phyloP scores from a whole-genome alignment of 192 early-diverging fungal genomes.

The Phlyctochytrium bullatum region DNA sequence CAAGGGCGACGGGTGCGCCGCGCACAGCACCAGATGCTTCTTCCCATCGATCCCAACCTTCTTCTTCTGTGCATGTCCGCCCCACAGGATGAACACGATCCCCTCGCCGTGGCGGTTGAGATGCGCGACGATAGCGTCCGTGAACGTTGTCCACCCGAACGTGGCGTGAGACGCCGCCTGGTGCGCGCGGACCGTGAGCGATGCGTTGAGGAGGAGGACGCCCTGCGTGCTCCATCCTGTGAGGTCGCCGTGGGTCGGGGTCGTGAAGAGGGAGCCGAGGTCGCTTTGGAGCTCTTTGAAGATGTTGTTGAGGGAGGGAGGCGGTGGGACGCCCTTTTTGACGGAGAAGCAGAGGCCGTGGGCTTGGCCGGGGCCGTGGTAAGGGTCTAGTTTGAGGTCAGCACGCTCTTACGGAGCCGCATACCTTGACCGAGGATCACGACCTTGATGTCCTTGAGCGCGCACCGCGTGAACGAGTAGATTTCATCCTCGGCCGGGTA shows the following conservation, averaged over 20 bases:
- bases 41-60: slow-evolving; percentile 67
- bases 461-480: slow-evolving; percentile 74
- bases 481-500: slow-evolving; percentile 74
- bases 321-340: slow-evolving; percentile 63
- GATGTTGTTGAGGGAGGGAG: slow-evolving; percentile 92
- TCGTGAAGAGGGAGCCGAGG: slow-evolving; percentile 58
- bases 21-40: slow-evolving; percentile 79
- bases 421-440: slow-evolving; percentile 95
- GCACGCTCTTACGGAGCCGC: slow-evolving; percentile 8
- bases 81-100: slow-evolving; percentile 96
- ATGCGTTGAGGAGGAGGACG: slow-evolving; percentile 85
- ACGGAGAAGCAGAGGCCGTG: slow-evolving; percentile 95
- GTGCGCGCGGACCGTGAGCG: slow-evolving; percentile 78
- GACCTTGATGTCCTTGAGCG: slow-evolving; percentile 67
- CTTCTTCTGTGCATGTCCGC: slow-evolving; percentile 84
- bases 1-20: slow-evolving; percentile 89
- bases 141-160: slow-evolving; percentile 85
- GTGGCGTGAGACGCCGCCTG: slow-evolving; percentile 77
- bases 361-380: slow-evolving; percentile 76
- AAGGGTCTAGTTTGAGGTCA: slow-evolving; percentile 60
- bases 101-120: slow-evolving; percentile 57
- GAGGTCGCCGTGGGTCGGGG: slow-evolving; percentile 68
- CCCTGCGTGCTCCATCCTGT: slow-evolving; percentile 45
- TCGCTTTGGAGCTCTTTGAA: slow-evolving; percentile 76
- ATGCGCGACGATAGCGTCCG: slow-evolving; percentile 75